Evolutionary conservation across 2,329 filamentous ascomycete species (phyloP).

Genomic region (Colletotrichum brevisporum): DNA sequence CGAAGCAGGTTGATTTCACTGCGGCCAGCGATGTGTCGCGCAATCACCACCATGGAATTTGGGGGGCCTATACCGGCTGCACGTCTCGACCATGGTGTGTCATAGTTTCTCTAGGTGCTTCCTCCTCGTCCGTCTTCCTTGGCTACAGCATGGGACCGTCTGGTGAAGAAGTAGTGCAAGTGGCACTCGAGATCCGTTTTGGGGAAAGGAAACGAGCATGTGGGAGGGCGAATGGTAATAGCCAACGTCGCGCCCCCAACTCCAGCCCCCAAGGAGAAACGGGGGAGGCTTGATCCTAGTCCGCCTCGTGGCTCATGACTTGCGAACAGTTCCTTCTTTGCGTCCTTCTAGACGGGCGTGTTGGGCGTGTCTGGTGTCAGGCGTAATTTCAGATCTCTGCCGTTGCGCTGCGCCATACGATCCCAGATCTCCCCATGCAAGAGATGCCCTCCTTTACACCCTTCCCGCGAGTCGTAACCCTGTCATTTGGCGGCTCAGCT

Average conservation of each 20-base stretch:
- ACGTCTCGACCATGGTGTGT: constrained; percentile 10
- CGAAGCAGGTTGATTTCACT: background rate
- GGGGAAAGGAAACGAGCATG: background rate
- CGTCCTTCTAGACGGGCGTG: constrained; percentile 6
- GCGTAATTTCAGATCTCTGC: constrained; percentile 12
- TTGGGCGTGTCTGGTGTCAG: background rate
- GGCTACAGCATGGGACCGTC: too few relatives aligned
- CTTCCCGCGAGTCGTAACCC: constrained; percentile 35
- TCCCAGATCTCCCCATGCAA: constrained; percentile 27
- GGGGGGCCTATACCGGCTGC: constrained; percentile 9
- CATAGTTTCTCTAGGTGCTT: background rate
- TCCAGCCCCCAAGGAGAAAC: constrained; percentile 13
- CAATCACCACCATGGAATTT: background rate
- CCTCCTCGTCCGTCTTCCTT: background rate
- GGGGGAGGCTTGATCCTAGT: constrained; percentile 22
- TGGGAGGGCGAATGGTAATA: constrained; percentile 6
- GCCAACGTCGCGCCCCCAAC: constrained; percentile 17
- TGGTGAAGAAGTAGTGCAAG: background rate
- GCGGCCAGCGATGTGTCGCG: background rate
- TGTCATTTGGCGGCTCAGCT: constrained; percentile 19
- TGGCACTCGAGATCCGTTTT: constrained; percentile 10
- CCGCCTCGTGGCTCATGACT: constrained; percentile 21
- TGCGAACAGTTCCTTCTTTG: constrained; percentile 1
- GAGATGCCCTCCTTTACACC: background rate
- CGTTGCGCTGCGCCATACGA: constrained; percentile 19